A percentile compares a stretch with the other conserved stretches of the same genome.
phyloP scores from a whole-genome alignment of 345 rosid species.

The Citropsis articulata region DNA sequence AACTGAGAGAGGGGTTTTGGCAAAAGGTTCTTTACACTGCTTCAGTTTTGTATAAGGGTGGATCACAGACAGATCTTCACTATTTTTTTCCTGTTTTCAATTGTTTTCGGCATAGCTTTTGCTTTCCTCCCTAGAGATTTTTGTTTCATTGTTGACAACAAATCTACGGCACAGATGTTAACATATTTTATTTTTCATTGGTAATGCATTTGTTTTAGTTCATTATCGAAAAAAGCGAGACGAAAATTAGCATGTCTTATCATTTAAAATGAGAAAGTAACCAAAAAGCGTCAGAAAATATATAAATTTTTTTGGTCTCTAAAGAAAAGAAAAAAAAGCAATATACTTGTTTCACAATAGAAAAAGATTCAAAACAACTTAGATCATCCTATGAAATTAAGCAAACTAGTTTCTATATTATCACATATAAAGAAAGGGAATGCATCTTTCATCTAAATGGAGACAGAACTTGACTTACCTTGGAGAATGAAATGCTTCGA shows the following conservation, averaged over 20 bases:
- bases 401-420: neutral
- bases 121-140: neutral
- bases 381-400: neutral
- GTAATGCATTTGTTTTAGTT: neutral
- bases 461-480: slow-evolving; percentile 15
- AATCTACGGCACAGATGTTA: neutral
- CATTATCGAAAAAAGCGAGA: neutral
- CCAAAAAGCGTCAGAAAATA: too few species aligned
- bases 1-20: neutral
- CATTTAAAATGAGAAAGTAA: neutral
- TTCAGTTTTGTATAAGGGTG: neutral
- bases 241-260: neutral
- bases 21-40: neutral
- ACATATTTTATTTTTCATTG: neutral
- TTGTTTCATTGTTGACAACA: neutral
- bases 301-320: neutral
- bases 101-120: neutral
- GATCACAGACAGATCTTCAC: neutral
- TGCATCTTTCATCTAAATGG: neutral
- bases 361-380: neutral
- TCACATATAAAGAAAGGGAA: neutral
- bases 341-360: too few species aligned
- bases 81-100: neutral
- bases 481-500: slow-evolving; percentile 14
- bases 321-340: neutral